These are phyloP conservation scores for Candida michaelii DNA, from an alignment of 805 yeast species.

Conservation along the genomic window DNA sequence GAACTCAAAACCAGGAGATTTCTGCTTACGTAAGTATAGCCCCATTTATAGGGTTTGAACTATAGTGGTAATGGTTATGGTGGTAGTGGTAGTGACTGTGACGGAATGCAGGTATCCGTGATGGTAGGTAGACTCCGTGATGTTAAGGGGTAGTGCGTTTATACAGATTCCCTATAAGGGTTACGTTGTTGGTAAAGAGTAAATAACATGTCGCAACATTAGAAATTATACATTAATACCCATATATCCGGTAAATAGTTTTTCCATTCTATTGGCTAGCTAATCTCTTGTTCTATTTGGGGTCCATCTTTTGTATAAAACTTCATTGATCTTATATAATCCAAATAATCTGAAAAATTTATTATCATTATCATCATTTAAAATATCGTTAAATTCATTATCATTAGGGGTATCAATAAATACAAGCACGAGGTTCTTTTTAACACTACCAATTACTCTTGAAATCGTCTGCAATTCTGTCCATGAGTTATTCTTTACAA, in stretches of 20 bases:
- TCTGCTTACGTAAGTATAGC: conserved; percentile 1
- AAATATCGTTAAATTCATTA: conserved; percentile 25
- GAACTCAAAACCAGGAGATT: too few species aligned
- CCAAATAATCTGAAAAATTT: conserved; percentile 32
- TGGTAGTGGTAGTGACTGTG: too few species aligned
- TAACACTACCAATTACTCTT: conserved; percentile 85
- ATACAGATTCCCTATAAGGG: too few species aligned
- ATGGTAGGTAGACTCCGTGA: background rate
- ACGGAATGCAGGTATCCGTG: too few species aligned
- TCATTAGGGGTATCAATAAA: conserved; percentile 59
- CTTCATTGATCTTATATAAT: conserved; percentile 57
- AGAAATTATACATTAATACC: too few species aligned
- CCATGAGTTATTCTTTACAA: conserved; percentile 51
- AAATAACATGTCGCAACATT: too few species aligned
- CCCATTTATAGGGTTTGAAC: background rate
- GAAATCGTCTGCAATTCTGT: conserved; percentile 57
- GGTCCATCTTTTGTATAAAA: conserved; percentile 77
- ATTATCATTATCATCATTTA: conserved; percentile 16
- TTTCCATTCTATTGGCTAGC: conserved; percentile 4
- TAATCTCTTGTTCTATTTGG: conserved; percentile 82
- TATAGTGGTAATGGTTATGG: too few species aligned
- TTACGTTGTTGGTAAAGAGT: too few species aligned
- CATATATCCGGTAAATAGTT: background rate
- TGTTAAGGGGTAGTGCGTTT: too few species aligned
- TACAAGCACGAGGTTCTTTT: conserved; percentile 69